Evolutionary conservation across 148 eudicot species (phyloP).

Genomic region (Chenopodium formosanum): DNA sequence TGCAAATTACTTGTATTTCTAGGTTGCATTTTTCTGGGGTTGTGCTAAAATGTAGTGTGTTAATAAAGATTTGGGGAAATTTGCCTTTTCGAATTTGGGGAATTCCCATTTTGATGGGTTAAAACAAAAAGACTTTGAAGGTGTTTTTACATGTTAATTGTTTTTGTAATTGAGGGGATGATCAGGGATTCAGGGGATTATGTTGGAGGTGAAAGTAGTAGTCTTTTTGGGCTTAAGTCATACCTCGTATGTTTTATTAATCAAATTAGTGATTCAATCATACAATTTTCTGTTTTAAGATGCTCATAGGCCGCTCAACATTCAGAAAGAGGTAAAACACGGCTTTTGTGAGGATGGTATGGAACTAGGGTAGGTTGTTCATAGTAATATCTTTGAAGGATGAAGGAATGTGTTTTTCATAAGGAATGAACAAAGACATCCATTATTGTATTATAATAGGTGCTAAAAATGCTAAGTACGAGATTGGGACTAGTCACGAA

Average conservation of each 20-base stretch:
- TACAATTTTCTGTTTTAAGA: not conserved
- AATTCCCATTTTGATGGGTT: not conserved
- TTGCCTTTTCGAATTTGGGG: not conserved
- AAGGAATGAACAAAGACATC: too few relatives aligned
- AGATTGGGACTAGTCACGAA: too few relatives aligned
- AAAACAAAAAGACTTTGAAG: too few relatives aligned
- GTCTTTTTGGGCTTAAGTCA: not conserved
- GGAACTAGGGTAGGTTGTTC: not conserved
- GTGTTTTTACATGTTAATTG: not conserved
- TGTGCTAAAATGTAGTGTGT: not conserved
- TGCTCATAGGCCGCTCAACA: not conserved
- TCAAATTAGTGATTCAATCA: not conserved
- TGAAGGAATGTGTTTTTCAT: not conserved
- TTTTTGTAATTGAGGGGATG: not conserved
- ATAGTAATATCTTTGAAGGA: not conserved
- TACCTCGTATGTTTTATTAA: not conserved
- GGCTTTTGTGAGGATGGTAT: not conserved
- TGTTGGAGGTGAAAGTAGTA: slow-evolving; percentile 2
- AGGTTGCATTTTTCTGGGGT: slow-evolving; percentile 1
- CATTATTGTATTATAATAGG: too few relatives aligned
- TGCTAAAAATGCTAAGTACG: too few relatives aligned
- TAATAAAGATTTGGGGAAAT: not conserved
- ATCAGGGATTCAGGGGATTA: not conserved
- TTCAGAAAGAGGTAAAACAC: not conserved
- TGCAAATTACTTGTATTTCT: not conserved